These are phyloP conservation scores for Dalbergia cultrata DNA, from an alignment of 306 rosid species.

Conservation along the genomic window DNA sequence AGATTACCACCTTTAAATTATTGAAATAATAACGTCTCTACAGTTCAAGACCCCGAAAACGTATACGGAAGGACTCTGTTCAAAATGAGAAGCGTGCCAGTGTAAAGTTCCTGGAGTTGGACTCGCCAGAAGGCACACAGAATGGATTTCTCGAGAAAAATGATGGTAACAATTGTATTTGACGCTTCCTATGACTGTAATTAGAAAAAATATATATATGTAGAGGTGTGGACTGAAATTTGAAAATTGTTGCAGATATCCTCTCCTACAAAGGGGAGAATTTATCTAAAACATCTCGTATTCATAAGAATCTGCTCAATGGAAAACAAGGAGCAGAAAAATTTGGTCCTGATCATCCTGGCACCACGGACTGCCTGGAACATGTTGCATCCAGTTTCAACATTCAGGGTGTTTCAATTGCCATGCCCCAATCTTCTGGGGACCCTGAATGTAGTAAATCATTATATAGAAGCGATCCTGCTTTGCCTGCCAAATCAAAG, in stretches of 20 bases:
- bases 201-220: conserved; percentile 16
- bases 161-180: conserved; percentile 60
- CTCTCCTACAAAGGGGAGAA: conserved; percentile 70
- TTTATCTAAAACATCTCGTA: conserved; percentile 50
- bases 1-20: conserved; percentile 39
- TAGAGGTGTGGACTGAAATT: conserved; percentile 52
- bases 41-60: conserved; percentile 79
- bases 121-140: conserved; percentile 69
- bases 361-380: conserved; percentile 63
- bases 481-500: conserved; percentile 74
- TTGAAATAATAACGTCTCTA: conserved; percentile 47
- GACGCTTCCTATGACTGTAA: conserved; percentile 12
- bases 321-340: conserved; percentile 60
- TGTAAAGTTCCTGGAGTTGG: conserved; percentile 87
- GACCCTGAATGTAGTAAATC: conserved; percentile 81
- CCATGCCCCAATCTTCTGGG: conserved; percentile 73
- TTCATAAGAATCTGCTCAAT: conserved; percentile 63
- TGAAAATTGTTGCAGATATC: conserved; percentile 54
- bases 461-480: conserved; percentile 65
- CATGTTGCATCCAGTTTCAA: conserved; percentile 82
- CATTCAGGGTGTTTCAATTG: conserved; percentile 72
- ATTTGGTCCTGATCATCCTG: conserved; percentile 63
- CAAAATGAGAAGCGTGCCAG: conserved; percentile 61
- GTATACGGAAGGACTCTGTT: conserved; percentile 51
- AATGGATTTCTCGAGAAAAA: conserved; percentile 62